These are phyloP conservation scores for Ganoderma resinaceum DNA, from an alignment of 1,284 basidiomycete genomes.

Conservation along the genomic window DNA sequence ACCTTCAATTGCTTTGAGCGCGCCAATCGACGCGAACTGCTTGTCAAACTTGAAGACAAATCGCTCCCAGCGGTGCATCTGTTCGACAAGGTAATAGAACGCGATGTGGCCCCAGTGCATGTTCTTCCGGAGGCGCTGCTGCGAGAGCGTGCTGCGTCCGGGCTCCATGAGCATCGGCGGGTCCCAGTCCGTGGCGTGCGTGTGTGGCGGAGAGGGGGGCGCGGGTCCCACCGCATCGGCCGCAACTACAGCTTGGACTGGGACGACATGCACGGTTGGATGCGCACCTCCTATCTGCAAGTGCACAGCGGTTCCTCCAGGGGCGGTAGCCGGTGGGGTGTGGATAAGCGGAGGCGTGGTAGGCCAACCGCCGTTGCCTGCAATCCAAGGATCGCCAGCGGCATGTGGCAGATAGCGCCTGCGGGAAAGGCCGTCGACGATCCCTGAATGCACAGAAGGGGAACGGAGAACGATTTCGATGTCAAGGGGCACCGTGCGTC, in stretches of 20 bases:
- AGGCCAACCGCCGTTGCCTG: conserved; percentile 29
- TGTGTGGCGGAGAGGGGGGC: conserved; percentile 21
- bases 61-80: conserved; percentile 81
- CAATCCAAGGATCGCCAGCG: conserved; percentile 31
- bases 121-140: conserved; percentile 46
- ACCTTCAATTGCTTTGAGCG: conserved; percentile 74
- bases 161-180: conserved; percentile 24
- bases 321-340: conserved; percentile 18
- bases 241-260: conserved; percentile 25
- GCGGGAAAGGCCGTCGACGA: conserved; percentile 30
- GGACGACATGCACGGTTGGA: conserved; percentile 30
- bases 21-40: conserved; percentile 71
- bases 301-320: conserved; percentile 25
- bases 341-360: conserved; percentile 26
- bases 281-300: conserved; percentile 31
- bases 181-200: conserved; percentile 27
- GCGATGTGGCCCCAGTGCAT: conserved; percentile 81
- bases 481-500: conserved; percentile 69
- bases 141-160: conserved; percentile 22
- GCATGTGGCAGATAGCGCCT: conserved; percentile 35
- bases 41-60: conserved; percentile 81
- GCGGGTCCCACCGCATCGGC: conserved; percentile 20
- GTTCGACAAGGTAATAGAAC: conserved; percentile 75
- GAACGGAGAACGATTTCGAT: conserved; percentile 78
- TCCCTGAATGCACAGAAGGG: conserved; percentile 24